Evolutionary conservation across 108 stramenopile species (phyloP), one percentile per base, ranked within the genome.

Genomic region (Thalassiosira profunda): DNA sequence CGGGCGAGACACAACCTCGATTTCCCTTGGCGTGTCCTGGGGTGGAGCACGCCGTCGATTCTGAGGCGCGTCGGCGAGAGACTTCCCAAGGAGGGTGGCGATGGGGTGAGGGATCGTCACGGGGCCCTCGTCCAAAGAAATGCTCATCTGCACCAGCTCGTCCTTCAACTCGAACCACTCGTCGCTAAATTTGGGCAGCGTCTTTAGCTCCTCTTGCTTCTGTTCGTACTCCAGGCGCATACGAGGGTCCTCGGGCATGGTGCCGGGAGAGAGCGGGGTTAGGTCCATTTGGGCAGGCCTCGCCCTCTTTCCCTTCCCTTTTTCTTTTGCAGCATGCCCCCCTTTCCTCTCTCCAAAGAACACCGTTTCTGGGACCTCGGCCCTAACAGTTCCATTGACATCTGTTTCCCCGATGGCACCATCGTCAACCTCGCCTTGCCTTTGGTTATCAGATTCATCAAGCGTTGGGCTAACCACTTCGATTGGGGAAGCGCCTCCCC

Each of bases 121-220:
- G 24, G 26, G 28, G n/a, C 40, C 41, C 23, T 44, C 40, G 33
- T 43, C 53, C 40, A 55, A 40, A 26, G 33, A 43, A 29, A 55
- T 67, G 26, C 25, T 14, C 3, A 67, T 52, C 54, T 67, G 54
- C 6, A 67, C 52, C 23, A 67, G 38, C 28, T 67, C 53, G 23
- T 54, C 65, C 28, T 67, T 67, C 3, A 67, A 43, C 45, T 55
- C 17, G 40, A 67, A 67, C 65, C 65, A 67, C 25, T 54, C 65
- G 11, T 17, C 40, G 44, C 51, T 56, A 34, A 67, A 67, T 31
- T 67, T 67, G 36, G 37, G 37, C 30, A 35, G 35, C 3, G 0
- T 3, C 1, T 55, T 12, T n/a, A 67, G 17, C 17, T 67, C 28
- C 2, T 34, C 47, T 24, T 14, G 4, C 15, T 40, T 40, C 3